A percentile compares a stretch with the other conserved stretches of the same genome.
These are phyloP conservation scores for Yamadazyma philogaea DNA, from an alignment of 805 yeast genomes.

Conservation along the genomic window DNA sequence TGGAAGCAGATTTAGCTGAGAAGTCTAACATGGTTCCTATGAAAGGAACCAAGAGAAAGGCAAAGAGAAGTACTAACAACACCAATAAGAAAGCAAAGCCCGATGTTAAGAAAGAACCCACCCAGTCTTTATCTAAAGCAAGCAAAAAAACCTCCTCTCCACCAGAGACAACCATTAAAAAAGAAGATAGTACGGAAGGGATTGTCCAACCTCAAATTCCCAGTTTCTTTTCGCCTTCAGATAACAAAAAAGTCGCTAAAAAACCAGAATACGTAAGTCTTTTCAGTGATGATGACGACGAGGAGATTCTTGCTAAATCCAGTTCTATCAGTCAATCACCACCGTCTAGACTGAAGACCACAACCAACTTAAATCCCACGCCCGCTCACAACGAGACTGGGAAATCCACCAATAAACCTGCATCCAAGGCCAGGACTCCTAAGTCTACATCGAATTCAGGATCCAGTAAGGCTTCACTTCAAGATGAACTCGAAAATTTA, in stretches of 20 bases:
- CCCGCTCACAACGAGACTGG: neutral
- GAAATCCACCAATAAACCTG: neutral
- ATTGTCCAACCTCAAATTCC: slow-evolving; percentile 12
- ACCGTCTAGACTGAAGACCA: slow-evolving; percentile 2
- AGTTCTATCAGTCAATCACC: slow-evolving; percentile 11
- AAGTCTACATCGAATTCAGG: slow-evolving; percentile 3
- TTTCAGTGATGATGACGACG: slow-evolving; percentile 37
- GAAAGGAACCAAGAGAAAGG: slow-evolving; percentile 41
- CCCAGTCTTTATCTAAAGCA: neutral
- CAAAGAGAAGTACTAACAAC: slow-evolving; percentile 13
- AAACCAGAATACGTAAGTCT: slow-evolving; percentile 14
- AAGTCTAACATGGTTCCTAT: slow-evolving; percentile 49
- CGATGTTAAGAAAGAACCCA: slow-evolving; percentile 7
- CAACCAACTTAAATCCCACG: neutral
- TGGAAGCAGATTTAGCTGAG: slow-evolving; percentile 60
- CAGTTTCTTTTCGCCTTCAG: slow-evolving; percentile 20
- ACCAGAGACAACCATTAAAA: slow-evolving; percentile 1
- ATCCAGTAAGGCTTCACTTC: slow-evolving; percentile 10
- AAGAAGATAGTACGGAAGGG: neutral
- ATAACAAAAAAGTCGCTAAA: slow-evolving; percentile 4
- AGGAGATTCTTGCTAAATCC: slow-evolving; percentile 23
- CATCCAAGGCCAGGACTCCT: slow-evolving; percentile 4
- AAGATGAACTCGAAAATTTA: slow-evolving; percentile 27
- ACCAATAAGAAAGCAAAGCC: slow-evolving; percentile 14
- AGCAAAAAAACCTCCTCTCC: neutral